Conservation (phyloP, 2,329 filamentous ascomycete genomes). For the Arthrinium phaeospermum region DNA sequence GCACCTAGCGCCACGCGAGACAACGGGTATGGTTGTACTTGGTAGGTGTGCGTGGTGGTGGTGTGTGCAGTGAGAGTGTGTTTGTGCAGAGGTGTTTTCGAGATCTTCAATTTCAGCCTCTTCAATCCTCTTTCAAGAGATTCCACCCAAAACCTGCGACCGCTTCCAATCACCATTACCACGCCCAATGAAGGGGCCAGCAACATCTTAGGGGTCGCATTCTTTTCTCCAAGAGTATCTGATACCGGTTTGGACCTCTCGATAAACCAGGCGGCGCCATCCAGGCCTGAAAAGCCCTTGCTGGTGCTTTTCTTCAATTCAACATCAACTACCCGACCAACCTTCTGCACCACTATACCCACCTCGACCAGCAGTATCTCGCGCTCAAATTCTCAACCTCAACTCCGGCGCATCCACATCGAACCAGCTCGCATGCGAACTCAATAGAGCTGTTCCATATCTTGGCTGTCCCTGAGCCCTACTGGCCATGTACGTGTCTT, state of each 20-base stretch:
- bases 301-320: constrained; percentile 15
- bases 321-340: not conserved
- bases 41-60: constrained; percentile 2
- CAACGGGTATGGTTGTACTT: constrained; percentile 17
- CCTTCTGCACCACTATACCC: not conserved
- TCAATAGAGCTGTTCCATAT: not conserved
- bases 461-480: constrained; percentile 13
- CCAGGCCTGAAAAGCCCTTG: constrained; percentile 7
- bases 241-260: not conserved
- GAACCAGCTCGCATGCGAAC: constrained; percentile 20
- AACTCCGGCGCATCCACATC: not conserved
- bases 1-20: constrained; percentile 16
- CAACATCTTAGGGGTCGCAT: not conserved
- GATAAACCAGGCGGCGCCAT: not conserved
- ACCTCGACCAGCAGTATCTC: not conserved
- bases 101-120: constrained; percentile 41
- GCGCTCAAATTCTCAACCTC: not conserved
- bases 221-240: not conserved
- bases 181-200: not conserved
- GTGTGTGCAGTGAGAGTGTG: constrained; percentile 10
- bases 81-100: constrained; percentile 31
- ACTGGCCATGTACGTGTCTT: constrained; percentile 19
- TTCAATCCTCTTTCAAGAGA: constrained; percentile 29
- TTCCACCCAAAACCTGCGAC: constrained; percentile 19
- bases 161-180: constrained; percentile 23